These are phyloP conservation scores for Venturiaceae sp. DNA, from an alignment of 2,329 filamentous ascomycete species.

Conservation along the genomic window DNA sequence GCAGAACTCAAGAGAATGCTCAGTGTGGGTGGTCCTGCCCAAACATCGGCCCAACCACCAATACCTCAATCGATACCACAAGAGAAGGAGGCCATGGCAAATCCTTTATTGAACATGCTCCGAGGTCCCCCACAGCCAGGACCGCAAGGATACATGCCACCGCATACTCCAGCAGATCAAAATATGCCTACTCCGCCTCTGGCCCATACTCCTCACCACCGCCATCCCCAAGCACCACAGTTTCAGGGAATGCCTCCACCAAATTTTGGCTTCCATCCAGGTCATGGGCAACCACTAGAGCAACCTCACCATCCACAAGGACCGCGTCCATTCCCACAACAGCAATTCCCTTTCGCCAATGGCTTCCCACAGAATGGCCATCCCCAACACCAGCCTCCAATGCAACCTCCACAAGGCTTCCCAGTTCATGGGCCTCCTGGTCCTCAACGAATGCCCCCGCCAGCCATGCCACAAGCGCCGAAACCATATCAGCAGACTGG, in stretches of 20 bases:
- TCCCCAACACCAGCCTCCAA: constrained; percentile 11
- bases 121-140: constrained; percentile 21
- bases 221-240: constrained; percentile 41
- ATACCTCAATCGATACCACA: constrained; percentile 10
- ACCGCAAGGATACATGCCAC: constrained; percentile 8
- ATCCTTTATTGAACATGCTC: constrained; percentile 48
- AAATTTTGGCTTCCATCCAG: constrained; percentile 24
- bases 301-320: constrained; percentile 9
- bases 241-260: constrained; percentile 38
- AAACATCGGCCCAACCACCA: constrained; percentile 25
- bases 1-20: constrained; percentile 42
- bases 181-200: constrained; percentile 38
- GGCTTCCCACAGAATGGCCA: constrained; percentile 7
- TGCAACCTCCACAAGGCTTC: constrained; percentile 9
- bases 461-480: constrained; percentile 15
- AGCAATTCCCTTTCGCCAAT: constrained; percentile 10
- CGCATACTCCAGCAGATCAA: constrained; percentile 45
- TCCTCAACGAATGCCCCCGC: not conserved
- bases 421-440: not conserved
- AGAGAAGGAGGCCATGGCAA: constrained; percentile 25
- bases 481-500: constrained; percentile 36
- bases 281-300: constrained; percentile 19
- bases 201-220: constrained; percentile 48
- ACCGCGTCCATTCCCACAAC: constrained; percentile 10
- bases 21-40: constrained; percentile 30